phyloP scores from a whole-genome alignment of 2,329 filamentous ascomycete species.

The Fusarium mangiferae region DNA sequence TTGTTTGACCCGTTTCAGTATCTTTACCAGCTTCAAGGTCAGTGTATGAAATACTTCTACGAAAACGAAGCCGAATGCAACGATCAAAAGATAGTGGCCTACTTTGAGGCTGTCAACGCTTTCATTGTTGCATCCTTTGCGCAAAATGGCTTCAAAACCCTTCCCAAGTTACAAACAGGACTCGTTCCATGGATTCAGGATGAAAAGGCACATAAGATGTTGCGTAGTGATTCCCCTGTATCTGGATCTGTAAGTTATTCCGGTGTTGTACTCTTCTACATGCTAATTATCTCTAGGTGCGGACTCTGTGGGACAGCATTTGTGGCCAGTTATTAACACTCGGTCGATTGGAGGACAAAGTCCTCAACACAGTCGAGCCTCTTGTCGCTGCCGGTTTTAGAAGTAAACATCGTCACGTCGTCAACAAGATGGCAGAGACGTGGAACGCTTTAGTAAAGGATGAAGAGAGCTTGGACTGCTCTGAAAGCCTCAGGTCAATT shows the following conservation, averaged over 20 bases:
- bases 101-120: slow-evolving; percentile 64
- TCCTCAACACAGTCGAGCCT: slow-evolving; percentile 64
- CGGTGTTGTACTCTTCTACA: background rate
- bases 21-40: slow-evolving; percentile 69
- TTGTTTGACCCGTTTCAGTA: slow-evolving; percentile 72
- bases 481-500: slow-evolving; percentile 69
- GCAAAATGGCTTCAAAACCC: slow-evolving; percentile 63
- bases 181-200: slow-evolving; percentile 74
- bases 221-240: slow-evolving; percentile 53
- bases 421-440: slow-evolving; percentile 58
- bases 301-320: slow-evolving; percentile 61
- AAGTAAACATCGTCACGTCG: slow-evolving; percentile 67
- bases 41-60: slow-evolving; percentile 67
- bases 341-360: slow-evolving; percentile 52
- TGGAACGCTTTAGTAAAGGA: slow-evolving; percentile 80
- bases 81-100: slow-evolving; percentile 51
- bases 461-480: slow-evolving; percentile 70
- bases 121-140: slow-evolving; percentile 63
- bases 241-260: slow-evolving; percentile 57
- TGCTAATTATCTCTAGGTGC: slow-evolving; percentile 55
- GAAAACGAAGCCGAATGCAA: slow-evolving; percentile 52
- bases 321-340: slow-evolving; percentile 52
- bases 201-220: slow-evolving; percentile 53
- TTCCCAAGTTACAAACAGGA: slow-evolving; percentile 71
- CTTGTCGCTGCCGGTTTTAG: slow-evolving; percentile 66